Evolutionary conservation across 208 protist species (phyloP).

Genomic region (Crithidia mellificae): DNA sequence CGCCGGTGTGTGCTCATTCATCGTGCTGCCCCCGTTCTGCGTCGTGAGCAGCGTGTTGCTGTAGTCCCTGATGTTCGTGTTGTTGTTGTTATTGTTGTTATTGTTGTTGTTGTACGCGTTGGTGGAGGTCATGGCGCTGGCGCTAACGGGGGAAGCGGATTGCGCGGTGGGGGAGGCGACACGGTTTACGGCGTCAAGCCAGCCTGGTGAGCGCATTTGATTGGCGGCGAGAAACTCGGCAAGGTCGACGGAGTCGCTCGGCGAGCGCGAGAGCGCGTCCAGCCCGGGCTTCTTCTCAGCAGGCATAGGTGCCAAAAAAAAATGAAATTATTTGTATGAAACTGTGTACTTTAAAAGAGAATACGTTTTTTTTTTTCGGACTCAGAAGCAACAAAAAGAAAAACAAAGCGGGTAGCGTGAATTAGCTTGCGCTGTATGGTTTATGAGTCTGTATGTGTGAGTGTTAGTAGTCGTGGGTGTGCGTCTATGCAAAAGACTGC

Average conservation of each 20-base stretch:
- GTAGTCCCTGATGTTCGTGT: too few relatives aligned
- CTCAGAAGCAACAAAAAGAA: too few relatives aligned
- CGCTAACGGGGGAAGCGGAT: background rate
- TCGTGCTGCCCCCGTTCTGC: constrained; percentile 4
- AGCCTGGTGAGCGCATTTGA: constrained; percentile 3
- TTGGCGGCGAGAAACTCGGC: constrained; percentile 6
- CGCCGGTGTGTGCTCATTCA: constrained; percentile 13
- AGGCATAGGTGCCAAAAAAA: too few relatives aligned
- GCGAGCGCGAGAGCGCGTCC: constrained; percentile 14
- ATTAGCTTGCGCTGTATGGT: too few relatives aligned
- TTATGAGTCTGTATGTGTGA: too few relatives aligned
- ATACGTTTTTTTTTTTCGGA: too few relatives aligned
- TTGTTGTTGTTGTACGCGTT: background rate
- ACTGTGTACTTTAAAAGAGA: too few relatives aligned
- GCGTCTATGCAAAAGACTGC: too few relatives aligned
- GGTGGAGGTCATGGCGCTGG: background rate
- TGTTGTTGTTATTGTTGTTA: background rate
- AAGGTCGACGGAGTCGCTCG: constrained; percentile 38
- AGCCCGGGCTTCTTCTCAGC: background rate
- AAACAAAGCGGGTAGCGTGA: too few relatives aligned
- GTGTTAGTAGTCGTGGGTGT: too few relatives aligned
- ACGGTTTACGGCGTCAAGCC: constrained; percentile 22
- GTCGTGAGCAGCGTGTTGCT: constrained; percentile 2
- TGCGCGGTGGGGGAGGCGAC: background rate
- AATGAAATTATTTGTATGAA: too few relatives aligned